Evolutionary conservation across 495 filamentous ascomycete species (phyloP), one percentile per base, ranked within the genome.

Genomic region (Podospora fimiseda): DNA sequence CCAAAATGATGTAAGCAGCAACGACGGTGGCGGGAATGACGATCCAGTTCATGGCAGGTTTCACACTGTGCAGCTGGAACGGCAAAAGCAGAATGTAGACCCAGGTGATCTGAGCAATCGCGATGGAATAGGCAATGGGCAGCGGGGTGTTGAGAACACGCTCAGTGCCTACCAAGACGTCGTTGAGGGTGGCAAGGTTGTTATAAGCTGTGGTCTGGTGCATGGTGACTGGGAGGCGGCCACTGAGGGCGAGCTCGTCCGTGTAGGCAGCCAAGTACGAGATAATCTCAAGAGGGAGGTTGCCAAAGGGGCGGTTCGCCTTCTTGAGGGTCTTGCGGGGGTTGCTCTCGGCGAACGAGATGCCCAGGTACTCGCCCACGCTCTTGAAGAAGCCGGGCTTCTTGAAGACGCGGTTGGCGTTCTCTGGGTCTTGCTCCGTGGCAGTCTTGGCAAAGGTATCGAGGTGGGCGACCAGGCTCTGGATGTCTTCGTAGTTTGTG

Each of bases 31-130:
- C 89, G 1, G 90, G 90, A 53, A 95, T 92, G n/a, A 89, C 86
- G 42, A 90, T 76, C 84, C 85, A 94, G 2, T 65, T 5, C n/a
- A 40, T 4, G 13, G n/a, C 61, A 0, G 92, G 75, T 2, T 66
- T 57, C 1, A 64, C 54, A 57, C n/a, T 33, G n/a, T 77, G 81
- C 8, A 95, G 79, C 62, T 95, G 90, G 80, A 94, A 94, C 5
- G 90, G 90, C 2, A 95, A 80, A 2, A 89, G 69, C 22, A 90
- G 65, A 41, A 94, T 82, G 67, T 94, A 95, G 43, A 92, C 77
- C 86, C 88, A 91, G 30, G 89, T 86, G 59, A 94, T 92, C 59
- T 94, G 90, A 18, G 83, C 77, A 56, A 94, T 91, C 47, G 87
- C 82, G 61, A 95, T 95, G 44, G 78, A 79, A 74, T 95, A 95